These are phyloP conservation scores for Phascolomyces articulosus DNA, from an alignment of 371 early-diverging fungal genomes.

Conservation along the genomic window DNA sequence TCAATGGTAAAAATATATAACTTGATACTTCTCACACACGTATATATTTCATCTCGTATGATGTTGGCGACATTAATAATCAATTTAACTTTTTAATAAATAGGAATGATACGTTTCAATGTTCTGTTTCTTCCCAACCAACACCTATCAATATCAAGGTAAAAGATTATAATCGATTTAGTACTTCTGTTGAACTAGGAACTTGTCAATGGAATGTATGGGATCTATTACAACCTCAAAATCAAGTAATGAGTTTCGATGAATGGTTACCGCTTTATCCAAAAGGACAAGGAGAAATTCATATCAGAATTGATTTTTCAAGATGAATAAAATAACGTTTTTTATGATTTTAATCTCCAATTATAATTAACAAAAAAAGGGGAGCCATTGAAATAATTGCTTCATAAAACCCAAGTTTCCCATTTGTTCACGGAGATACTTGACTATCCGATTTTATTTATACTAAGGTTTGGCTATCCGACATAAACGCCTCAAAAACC, in stretches of 20 bases:
- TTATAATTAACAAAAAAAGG: slow-evolving; percentile 1
- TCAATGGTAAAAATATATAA: slow-evolving; percentile 59
- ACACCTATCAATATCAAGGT: slow-evolving; percentile 58
- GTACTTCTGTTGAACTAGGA: slow-evolving; percentile 66
- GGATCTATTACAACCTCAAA: slow-evolving; percentile 49
- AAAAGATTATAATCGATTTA: slow-evolving; percentile 71
- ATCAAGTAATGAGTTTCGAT: slow-evolving; percentile 26
- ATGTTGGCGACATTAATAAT: no score
- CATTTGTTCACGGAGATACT: not conserved
- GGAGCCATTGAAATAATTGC: not conserved
- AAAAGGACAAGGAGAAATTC: slow-evolving; percentile 46
- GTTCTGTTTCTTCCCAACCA: slow-evolving; percentile 39
- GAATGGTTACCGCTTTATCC: slow-evolving; percentile 47
- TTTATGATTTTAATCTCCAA: slow-evolving; percentile 1
- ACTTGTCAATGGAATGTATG: slow-evolving; percentile 60
- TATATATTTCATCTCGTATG: no score
- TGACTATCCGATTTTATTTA: not conserved
- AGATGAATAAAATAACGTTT: not conserved
- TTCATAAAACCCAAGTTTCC: no score
- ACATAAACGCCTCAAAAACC: not conserved
- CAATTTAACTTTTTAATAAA: no score
- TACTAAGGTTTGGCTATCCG: not conserved
- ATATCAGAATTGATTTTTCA: slow-evolving; percentile 30
- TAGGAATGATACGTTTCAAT: slow-evolving; percentile 43
- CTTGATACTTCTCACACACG: not conserved